Percentiles rank a stretch among this genome's conserved stretches.
These are phyloP conservation scores for Colletotrichum graminicola DNA, from an alignment of 2,329 filamentous ascomycete species.

Conservation along the genomic window DNA sequence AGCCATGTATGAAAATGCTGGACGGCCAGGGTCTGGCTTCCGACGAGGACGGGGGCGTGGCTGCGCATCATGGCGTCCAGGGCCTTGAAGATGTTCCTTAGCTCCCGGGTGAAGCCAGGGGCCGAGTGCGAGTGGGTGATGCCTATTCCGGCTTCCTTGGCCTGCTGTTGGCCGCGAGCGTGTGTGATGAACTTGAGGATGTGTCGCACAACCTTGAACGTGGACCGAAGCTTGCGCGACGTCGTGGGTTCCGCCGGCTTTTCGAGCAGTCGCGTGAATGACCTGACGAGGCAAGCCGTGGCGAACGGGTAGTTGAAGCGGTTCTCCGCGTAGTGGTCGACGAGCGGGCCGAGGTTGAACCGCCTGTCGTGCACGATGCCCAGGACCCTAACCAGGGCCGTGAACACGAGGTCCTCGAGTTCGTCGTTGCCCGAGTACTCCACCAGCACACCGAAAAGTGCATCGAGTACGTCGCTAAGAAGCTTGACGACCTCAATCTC, in stretches of 20 bases:
- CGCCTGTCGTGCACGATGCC: slow-evolving; percentile 94
- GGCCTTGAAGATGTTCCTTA: slow-evolving; percentile 89
- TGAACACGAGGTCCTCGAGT: slow-evolving; percentile 93
- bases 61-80: slow-evolving; percentile 92
- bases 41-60: slow-evolving; percentile 84
- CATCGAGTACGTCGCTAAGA: slow-evolving; percentile 87
- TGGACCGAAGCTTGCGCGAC: slow-evolving; percentile 86
- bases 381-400: slow-evolving; percentile 87
- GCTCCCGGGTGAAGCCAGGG: slow-evolving; percentile 81
- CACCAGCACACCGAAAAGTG: slow-evolving; percentile 90
- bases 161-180: slow-evolving; percentile 85
- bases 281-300: slow-evolving; percentile 87
- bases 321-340: slow-evolving; percentile 90
- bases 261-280: slow-evolving; percentile 85
- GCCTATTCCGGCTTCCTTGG: slow-evolving; percentile 89
- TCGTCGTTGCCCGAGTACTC: slow-evolving; percentile 93
- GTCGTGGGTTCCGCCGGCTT: slow-evolving; percentile 86
- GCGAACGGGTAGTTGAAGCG: slow-evolving; percentile 95
- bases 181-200: slow-evolving; percentile 96
- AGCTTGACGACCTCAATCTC: slow-evolving; percentile 99
- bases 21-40: slow-evolving; percentile 93
- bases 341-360: slow-evolving; percentile 90
- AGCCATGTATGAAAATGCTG: slow-evolving; percentile 98
- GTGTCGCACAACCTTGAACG: slow-evolving; percentile 94
- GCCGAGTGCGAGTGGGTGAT: slow-evolving; percentile 75